These are phyloP conservation scores for Globisporangium polare DNA, from an alignment of 352 stramenopile species.

Conservation along the genomic window DNA sequence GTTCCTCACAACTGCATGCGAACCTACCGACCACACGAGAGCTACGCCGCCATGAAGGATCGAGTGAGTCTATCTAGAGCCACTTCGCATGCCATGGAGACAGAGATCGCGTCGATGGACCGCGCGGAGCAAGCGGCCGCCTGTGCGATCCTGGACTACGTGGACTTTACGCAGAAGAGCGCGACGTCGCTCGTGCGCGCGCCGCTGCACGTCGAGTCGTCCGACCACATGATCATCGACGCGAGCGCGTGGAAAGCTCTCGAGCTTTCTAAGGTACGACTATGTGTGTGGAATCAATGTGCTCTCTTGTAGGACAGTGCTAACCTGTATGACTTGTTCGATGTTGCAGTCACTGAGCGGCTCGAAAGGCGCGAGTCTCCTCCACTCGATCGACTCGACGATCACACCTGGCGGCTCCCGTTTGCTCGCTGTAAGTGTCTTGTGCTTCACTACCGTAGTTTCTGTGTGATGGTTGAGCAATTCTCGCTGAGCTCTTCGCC, in stretches of 20 bases:
- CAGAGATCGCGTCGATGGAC: conserved; percentile 14
- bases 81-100: neutral
- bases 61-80: neutral
- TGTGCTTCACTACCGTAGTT: neutral
- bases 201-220: conserved; percentile 57
- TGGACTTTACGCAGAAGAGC: conserved; percentile 56
- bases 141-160: conserved; percentile 60
- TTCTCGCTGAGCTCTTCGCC: too few relatives aligned
- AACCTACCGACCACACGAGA: conserved; percentile 43
- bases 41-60: conserved; percentile 11
- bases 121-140: conserved; percentile 32
- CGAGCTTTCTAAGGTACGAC: conserved; percentile 53
- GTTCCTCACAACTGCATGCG: conserved; percentile 55
- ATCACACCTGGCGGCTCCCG: conserved; percentile 60
- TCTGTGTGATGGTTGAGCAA: neutral
- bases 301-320: neutral
- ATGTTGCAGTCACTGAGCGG: conserved; percentile 33
- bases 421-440: conserved; percentile 46
- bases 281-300: neutral
- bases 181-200: conserved; percentile 26
- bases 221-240: conserved; percentile 80
- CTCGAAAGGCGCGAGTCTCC: conserved; percentile 57
- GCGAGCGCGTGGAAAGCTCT: conserved; percentile 66
- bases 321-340: neutral
- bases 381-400: conserved; percentile 64